Evolutionary conservation across 1,284 basidiomycete species (phyloP).

Genomic region (Irpex sp.): DNA sequence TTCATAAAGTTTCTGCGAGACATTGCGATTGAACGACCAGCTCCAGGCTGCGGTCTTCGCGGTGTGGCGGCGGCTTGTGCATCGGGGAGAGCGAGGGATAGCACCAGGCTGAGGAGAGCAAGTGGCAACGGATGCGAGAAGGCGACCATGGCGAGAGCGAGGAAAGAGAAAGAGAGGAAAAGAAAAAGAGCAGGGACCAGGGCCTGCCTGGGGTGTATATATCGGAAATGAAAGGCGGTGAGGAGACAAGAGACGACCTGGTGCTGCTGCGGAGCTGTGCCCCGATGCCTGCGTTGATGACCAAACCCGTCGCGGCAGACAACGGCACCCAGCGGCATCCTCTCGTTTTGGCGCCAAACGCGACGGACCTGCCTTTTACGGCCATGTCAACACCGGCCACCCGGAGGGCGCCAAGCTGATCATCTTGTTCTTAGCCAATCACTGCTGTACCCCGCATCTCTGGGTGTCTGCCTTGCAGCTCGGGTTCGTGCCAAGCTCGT

Average conservation of each 20-base stretch:
- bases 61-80: slow-evolving; percentile 23
- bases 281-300: slow-evolving; percentile 30
- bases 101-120: slow-evolving; percentile 8
- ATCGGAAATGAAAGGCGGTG: slow-evolving; percentile 4
- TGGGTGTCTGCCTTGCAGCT: not conserved
- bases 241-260: slow-evolving; percentile 53
- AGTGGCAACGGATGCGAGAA: slow-evolving; percentile 1
- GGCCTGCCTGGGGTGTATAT: slow-evolving; percentile 7
- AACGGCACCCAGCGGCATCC: not conserved
- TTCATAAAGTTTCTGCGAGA: slow-evolving; percentile 13
- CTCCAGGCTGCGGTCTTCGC: slow-evolving; percentile 7
- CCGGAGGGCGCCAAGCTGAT: not conserved
- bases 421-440: no score
- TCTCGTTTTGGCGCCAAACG: not conserved
- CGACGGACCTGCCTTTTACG: not conserved
- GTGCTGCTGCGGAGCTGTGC: slow-evolving; percentile 54
- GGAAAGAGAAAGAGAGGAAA: slow-evolving; percentile 5
- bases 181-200: not conserved
- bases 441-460: no score
- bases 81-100: slow-evolving; percentile 21
- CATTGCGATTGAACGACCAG: slow-evolving; percentile 18
- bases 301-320: not conserved
- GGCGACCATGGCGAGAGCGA: slow-evolving; percentile 1
- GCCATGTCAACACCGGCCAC: not conserved
- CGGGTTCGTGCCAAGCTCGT: not conserved